phyloP scores from a whole-genome alignment of 2,329 filamentous ascomycete genomes.

The Pseudopithomyces chartarum region DNA sequence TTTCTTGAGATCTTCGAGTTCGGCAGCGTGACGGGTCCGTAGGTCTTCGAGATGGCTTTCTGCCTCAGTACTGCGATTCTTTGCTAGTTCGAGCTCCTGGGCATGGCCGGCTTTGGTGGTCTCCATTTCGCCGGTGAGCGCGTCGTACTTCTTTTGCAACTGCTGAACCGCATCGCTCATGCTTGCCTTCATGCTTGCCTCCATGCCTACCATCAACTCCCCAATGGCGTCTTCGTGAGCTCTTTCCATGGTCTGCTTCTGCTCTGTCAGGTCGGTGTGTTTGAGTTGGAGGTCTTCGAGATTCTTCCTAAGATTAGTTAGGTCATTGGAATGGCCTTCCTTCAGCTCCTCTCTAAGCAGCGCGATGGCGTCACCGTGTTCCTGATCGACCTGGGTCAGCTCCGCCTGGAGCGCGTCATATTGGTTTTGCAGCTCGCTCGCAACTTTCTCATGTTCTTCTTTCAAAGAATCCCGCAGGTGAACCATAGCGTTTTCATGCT shows the following conservation, averaged over 20 bases:
- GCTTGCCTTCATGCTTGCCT: conserved; percentile 37
- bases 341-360: conserved; percentile 35
- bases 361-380: conserved; percentile 38
- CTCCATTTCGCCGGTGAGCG: conserved; percentile 27
- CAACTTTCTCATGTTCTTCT: conserved; percentile 29
- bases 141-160: conserved; percentile 40
- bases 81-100: conserved; percentile 26
- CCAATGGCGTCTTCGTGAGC: conserved; percentile 43
- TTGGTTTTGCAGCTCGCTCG: conserved; percentile 31
- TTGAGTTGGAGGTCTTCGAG: conserved; percentile 34
- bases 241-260: conserved; percentile 34
- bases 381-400: conserved; percentile 30
- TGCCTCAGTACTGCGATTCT: conserved; percentile 21
- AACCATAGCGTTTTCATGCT: conserved; percentile 33
- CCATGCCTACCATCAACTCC: conserved; percentile 42
- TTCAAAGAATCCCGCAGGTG: conserved; percentile 33
- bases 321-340: conserved; percentile 33
- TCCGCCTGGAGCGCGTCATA: conserved; percentile 28
- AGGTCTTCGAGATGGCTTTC: conserved; percentile 21
- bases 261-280: conserved; percentile 32
- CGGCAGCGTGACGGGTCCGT: conserved; percentile 18
- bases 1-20: conserved; percentile 23
- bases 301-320: conserved; percentile 28
- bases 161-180: conserved; percentile 39
- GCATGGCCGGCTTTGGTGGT: conserved; percentile 21